phyloP scores from a whole-genome alignment of 352 stramenopile genomes.

The Globisporangium recalcitrans region DNA sequence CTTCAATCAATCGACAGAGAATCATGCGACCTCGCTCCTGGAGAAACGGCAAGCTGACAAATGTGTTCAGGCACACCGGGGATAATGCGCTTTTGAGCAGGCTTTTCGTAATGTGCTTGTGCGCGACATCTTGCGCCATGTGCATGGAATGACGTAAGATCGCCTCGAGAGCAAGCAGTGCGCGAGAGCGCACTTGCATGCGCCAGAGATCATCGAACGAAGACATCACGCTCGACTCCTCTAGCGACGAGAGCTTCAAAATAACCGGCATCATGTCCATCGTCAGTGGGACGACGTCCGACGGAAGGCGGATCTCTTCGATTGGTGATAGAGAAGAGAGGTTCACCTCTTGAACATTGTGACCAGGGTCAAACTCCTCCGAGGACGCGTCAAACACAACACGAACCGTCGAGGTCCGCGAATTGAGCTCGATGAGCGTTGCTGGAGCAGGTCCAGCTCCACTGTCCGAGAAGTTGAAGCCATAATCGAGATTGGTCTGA shows the following conservation, averaged over 20 bases:
- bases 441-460: conserved; percentile 42
- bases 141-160: conserved; percentile 57
- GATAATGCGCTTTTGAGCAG: conserved; percentile 56
- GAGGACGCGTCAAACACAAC: conserved; percentile 74
- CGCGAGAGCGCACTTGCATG: conserved; percentile 82
- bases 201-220: conserved; percentile 78
- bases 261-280: conserved; percentile 83
- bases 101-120: conserved; percentile 37
- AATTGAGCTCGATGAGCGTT: conserved; percentile 74
- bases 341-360: conserved; percentile 83
- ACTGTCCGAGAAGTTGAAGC: conserved; percentile 38
- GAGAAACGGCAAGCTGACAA: conserved; percentile 68
- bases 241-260: conserved; percentile 69
- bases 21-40: conserved; percentile 84
- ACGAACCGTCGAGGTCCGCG: conserved; percentile 53
- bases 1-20: conserved; percentile 78
- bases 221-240: conserved; percentile 56
- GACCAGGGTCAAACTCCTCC: conserved; percentile 63
- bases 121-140: conserved; percentile 32
- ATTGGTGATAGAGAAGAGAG: conserved; percentile 58
- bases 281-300: conserved; percentile 40
- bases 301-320: conserved; percentile 72
- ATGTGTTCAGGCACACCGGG: conserved; percentile 61
- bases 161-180: conserved; percentile 70
- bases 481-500: conserved; percentile 39